Base-by-base conservation (phyloP, 2,329 filamentous ascomycete species). In the Aspergillus sp. region DNA sequence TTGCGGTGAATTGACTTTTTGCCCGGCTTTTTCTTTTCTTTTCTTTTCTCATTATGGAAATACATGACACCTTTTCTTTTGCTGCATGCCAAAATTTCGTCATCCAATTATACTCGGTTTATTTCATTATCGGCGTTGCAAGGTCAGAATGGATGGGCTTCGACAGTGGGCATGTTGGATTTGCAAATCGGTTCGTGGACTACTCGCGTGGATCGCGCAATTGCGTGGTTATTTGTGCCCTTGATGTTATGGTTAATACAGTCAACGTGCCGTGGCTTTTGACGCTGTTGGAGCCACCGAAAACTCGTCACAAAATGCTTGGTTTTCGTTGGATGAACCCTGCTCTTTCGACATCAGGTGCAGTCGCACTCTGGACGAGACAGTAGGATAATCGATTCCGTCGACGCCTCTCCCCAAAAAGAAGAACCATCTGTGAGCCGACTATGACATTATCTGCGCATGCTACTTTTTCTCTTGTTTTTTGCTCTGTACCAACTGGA, bases 51-150 rank as follows among this genome's bases (percentile, higher is more conserved):
- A 37, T 56, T 40, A 62, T 63, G 61, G 59, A 59, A 41, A 56
- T 66, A 64, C 60, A 65, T 63, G 63, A 58, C 46, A 53, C 43
- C 25, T 57, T 50, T 57, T 51, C 37, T n/a, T 21, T 50, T 57
- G 14, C 15, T 53, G 50, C 58, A 44, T 44, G 51, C 35, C 8
- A 37, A 57, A 40, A 48, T 48, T 59, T 47, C 35, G 48, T 19
- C 33, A 21, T 47, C 52, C 53, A 45, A 50, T 41, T 27, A 17
- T 7, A 8, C 33, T 37, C 15, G 25, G 19, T n/a, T 53, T 51
- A 31, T 52, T 57, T 62, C 58, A 59, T 62, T 54, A 64, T 61
- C 56, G 64, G 66, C 66, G 63, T 68, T 65, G 56, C 55, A 60
- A 56, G 62, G 60, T 64, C 62, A 58, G 53, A 64, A 61, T 21